These are phyloP conservation scores for Beverwykella pulmonaria DNA, from an alignment of 495 filamentous ascomycete genomes.

Conservation along the genomic window DNA sequence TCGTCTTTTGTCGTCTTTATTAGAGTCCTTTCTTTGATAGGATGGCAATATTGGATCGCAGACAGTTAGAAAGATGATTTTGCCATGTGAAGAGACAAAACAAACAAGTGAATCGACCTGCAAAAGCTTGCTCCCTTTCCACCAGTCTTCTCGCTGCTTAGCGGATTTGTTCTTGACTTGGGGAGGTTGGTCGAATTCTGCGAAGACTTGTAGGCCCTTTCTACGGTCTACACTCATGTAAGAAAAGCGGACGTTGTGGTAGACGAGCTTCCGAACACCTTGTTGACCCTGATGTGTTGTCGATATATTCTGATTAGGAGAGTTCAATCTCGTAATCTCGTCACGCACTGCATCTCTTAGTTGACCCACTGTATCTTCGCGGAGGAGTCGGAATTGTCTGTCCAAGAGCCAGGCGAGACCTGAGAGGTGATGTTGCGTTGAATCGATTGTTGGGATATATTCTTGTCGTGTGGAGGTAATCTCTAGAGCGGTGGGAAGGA, in stretches of 20 bases:
- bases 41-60: slow-evolving; percentile 32
- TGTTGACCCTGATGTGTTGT: background rate
- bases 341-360: slow-evolving; percentile 59
- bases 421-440: slow-evolving; percentile 56
- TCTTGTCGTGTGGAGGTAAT: slow-evolving; percentile 56
- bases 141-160: slow-evolving; percentile 26
- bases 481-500: slow-evolving; percentile 66
- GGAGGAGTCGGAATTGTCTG: slow-evolving; percentile 68
- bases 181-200: slow-evolving; percentile 35
- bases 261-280: background rate
- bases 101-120: slow-evolving; percentile 28
- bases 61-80: slow-evolving; percentile 61
- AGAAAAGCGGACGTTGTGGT: slow-evolving; percentile 2
- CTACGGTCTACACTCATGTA: slow-evolving; percentile 53
- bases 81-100: slow-evolving; percentile 18
- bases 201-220: slow-evolving; percentile 58
- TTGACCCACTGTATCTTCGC: slow-evolving; percentile 67
- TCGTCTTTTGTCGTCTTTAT: background rate
- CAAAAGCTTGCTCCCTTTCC: slow-evolving; percentile 13
- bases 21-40: slow-evolving; percentile 22
- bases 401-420: slow-evolving; percentile 67
- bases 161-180: background rate
- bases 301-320: background rate
- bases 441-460: slow-evolving; percentile 63
- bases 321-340: background rate